Percentiles rank a stretch among this genome's conserved stretches.
These are phyloP conservation scores for Lavandula angustifolia DNA, from an alignment of 257 asterid genomes.

Conservation along the genomic window DNA sequence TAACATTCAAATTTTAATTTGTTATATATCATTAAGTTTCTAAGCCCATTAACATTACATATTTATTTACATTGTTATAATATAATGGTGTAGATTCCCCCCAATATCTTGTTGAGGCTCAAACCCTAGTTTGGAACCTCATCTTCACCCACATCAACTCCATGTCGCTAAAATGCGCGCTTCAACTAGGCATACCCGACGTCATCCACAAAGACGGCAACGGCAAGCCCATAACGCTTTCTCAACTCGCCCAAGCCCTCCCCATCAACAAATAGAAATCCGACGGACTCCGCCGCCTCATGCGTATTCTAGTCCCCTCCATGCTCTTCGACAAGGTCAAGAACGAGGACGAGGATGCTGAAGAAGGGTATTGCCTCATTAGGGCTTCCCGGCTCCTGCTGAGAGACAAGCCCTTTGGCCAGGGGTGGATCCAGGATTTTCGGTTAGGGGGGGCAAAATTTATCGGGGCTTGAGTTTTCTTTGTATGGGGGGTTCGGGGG, in stretches of 20 bases:
- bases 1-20: no score
- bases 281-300: conserved; percentile 4
- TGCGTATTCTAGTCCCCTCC: conserved; percentile 12
- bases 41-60: no score
- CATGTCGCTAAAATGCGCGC: conserved; percentile 9
- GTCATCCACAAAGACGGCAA: conserved; percentile 9
- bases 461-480: no score
- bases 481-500: no score
- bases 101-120: conserved; percentile 6
- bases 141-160: conserved; percentile 10
- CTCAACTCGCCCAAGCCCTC: conserved; percentile 11
- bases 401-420: neutral
- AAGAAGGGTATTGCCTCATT: conserved; percentile 16
- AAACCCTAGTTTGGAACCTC: conserved; percentile 12
- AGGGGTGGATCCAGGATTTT: no score
- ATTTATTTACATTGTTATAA: no score
- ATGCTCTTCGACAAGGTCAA: conserved; percentile 14
- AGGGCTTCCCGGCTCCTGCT: neutral
- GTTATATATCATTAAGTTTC: no score
- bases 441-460: no score
- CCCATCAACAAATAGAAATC: conserved; percentile 12
- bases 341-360: neutral
- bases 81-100: neutral
- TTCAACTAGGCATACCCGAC: conserved; percentile 23
- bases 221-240: neutral